Conservation (phyloP, 352 stramenopile species). For the Phytophthora capsici region DNA sequence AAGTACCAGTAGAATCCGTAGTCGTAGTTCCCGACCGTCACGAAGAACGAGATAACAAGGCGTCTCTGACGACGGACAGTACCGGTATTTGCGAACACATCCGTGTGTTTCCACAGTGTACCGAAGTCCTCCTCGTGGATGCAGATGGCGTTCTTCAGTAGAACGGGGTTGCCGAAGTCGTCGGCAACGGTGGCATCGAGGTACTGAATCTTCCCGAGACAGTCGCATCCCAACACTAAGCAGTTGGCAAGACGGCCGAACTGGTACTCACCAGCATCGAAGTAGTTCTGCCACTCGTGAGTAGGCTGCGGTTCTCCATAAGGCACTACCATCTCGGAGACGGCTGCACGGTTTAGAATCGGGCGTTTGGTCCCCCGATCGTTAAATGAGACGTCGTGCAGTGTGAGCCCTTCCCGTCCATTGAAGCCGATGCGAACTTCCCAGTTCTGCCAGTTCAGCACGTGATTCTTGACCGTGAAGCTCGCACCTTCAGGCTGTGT, state of each 20-base stretch:
- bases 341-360: conserved; percentile 62
- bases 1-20: conserved; percentile 84
- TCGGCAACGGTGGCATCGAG: conserved; percentile 73
- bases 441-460: conserved; percentile 83
- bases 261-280: conserved; percentile 83
- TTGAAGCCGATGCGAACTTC: conserved; percentile 81
- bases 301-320: conserved; percentile 77
- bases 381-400: conserved; percentile 71
- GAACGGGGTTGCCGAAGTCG: conserved; percentile 52
- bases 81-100: conserved; percentile 24
- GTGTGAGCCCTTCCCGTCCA: conserved; percentile 73
- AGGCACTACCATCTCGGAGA: conserved; percentile 87
- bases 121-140: conserved; percentile 88
- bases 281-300: conserved; percentile 81
- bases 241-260: conserved; percentile 74
- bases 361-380: conserved; percentile 40
- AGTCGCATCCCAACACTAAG: conserved; percentile 81
- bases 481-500: conserved; percentile 73
- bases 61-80: conserved; percentile 64
- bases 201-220: conserved; percentile 85
- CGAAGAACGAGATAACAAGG: conserved; percentile 84
- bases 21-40: conserved; percentile 88
- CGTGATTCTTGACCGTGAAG: conserved; percentile 68
- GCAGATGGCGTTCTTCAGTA: conserved; percentile 75
- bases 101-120: conserved; percentile 79